A percentile compares a stretch with the other conserved stretches of the same genome.
phyloP scores from a whole-genome alignment of 2,329 filamentous ascomycete genomes.

The Diaporthe citrichinensis region DNA sequence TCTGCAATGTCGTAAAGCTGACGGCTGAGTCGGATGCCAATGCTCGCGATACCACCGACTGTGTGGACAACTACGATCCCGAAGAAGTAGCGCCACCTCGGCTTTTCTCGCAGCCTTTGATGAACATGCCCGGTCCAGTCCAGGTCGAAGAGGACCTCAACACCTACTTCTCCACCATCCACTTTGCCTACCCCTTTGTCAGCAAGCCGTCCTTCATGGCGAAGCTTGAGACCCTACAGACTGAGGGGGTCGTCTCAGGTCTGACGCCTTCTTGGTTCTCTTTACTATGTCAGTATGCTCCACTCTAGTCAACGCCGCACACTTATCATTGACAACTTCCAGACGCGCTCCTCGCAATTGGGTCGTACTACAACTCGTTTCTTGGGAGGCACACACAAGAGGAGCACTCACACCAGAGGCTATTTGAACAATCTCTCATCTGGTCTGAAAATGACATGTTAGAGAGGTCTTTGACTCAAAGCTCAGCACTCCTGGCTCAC shows the following conservation, averaged over 20 bases:
- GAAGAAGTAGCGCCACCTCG: conserved; percentile 33
- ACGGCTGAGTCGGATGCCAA: not conserved
- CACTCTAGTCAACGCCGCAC: conserved; percentile 41
- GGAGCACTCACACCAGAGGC: conserved; percentile 43
- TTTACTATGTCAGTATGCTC: conserved; percentile 24
- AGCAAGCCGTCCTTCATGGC: not conserved
- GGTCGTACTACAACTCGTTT: conserved; percentile 50
- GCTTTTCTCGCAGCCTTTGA: not conserved
- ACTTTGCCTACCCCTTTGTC: not conserved
- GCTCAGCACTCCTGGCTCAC: conserved; percentile 48
- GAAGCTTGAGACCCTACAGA: conserved; percentile 2
- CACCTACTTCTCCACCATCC: not conserved
- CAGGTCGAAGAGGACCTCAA: not conserved
- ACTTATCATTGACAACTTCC: not conserved
- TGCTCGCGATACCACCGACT: conserved; percentile 33
- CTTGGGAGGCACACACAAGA: conserved; percentile 41
- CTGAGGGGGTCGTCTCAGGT: not conserved
- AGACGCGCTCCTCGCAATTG: conserved; percentile 45
- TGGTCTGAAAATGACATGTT: conserved; percentile 44
- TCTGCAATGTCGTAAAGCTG: conserved; percentile 52
- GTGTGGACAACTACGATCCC: conserved; percentile 47
- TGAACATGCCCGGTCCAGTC: not conserved
- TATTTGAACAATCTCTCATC: conserved; percentile 47
- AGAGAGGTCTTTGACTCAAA: conserved; percentile 45
- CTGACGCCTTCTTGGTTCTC: conserved; percentile 22